phyloP scores from a whole-genome alignment of 768 basidiomycete genomes.

The Mycena vulgaris region DNA sequence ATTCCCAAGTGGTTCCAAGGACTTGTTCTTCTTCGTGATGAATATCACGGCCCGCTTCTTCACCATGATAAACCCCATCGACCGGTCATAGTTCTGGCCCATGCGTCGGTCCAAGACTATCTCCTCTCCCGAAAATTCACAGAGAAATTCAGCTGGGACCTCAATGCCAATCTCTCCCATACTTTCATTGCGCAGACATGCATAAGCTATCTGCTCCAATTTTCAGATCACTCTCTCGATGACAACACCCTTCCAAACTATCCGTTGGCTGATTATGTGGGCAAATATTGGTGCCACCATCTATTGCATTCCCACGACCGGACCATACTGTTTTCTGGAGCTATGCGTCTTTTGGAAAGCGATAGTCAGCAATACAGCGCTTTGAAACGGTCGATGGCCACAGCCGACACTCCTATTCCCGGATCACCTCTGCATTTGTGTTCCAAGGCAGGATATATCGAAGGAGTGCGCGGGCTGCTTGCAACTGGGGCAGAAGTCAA shows the following conservation, averaged over 20 bases:
- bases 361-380: constrained; percentile 10
- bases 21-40: background rate
- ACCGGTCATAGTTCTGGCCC: constrained; percentile 11
- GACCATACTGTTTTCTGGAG: background rate
- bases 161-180: background rate
- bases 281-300: constrained; percentile 17
- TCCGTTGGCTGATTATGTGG: constrained; percentile 1
- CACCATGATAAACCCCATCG: too few species aligned
- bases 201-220: constrained; percentile 14
- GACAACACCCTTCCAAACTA: background rate
- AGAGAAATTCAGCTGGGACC: background rate
- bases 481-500: constrained; percentile 9
- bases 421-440: background rate
- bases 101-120: constrained; percentile 23
- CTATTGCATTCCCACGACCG: background rate
- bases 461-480: constrained; percentile 7
- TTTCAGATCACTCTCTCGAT: constrained; percentile 5
- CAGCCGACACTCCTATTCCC: too few species aligned
- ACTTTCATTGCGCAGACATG: constrained; percentile 13
- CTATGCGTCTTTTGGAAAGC: background rate
- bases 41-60: too few species aligned
- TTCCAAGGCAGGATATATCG: background rate
- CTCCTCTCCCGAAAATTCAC: background rate
- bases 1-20: constrained; percentile 24
- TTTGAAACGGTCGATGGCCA: background rate